Percentiles rank a stretch among this genome's conserved stretches.
phyloP scores from a whole-genome alignment of 129 eudicot genomes.

The Lactuca saligna region DNA sequence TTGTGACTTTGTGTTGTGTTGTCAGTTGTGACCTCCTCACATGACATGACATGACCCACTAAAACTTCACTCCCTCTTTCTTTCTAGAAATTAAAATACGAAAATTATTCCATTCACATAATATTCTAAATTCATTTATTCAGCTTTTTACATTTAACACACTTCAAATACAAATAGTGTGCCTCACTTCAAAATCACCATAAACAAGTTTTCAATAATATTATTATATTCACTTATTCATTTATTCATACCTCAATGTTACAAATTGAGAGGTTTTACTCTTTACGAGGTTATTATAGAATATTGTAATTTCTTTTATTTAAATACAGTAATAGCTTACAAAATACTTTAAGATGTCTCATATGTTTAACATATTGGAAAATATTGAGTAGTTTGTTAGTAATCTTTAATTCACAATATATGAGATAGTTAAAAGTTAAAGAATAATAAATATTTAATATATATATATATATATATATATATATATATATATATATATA shows the following conservation, averaged over 20 bases:
- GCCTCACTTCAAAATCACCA: background rate
- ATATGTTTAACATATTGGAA: background rate
- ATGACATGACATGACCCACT: constrained; percentile 8
- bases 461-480: too few relatives aligned
- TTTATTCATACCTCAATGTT: too few relatives aligned
- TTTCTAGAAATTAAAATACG: background rate
- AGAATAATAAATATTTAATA: too few relatives aligned
- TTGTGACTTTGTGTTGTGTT: background rate
- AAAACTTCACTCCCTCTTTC: background rate
- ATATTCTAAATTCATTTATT: background rate
- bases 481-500: too few relatives aligned
- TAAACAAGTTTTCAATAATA: background rate
- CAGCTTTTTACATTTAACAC: background rate
- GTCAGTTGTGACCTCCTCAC: constrained; percentile 7
- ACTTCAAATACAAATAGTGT: background rate
- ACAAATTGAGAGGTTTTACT: too few relatives aligned
- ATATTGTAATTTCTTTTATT: too few relatives aligned
- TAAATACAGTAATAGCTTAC: too few relatives aligned
- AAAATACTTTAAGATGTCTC: background rate
- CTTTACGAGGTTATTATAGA: too few relatives aligned
- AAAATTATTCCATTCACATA: background rate
- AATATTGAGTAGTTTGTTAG: background rate
- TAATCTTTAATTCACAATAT: too few relatives aligned
- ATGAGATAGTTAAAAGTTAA: too few relatives aligned
- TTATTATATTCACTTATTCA: too few relatives aligned